These are phyloP conservation scores for Bombardia bombarda DNA, from an alignment of 495 filamentous ascomycete species.

Conservation along the genomic window DNA sequence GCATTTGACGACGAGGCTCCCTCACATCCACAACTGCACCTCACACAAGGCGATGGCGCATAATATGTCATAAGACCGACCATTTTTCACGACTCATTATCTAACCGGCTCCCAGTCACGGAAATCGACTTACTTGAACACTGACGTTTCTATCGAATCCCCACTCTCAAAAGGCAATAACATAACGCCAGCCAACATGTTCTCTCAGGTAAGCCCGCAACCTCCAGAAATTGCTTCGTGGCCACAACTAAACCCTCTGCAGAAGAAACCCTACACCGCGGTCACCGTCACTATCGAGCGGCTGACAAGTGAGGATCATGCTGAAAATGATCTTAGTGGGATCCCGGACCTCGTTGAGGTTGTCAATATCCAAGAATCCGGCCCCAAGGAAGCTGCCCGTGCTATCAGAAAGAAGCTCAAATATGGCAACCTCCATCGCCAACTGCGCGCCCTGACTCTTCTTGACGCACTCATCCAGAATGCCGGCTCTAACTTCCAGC, in stretches of 20 bases:
- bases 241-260: constrained; percentile 11
- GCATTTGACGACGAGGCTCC: too few species aligned
- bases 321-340: constrained; percentile 83
- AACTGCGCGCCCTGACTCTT: constrained; percentile 81
- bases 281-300: constrained; percentile 91
- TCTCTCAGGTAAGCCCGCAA: constrained; percentile 29
- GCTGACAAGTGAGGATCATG: constrained; percentile 81
- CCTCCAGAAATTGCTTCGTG: background rate
- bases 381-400: constrained; percentile 83
- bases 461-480: constrained; percentile 94
- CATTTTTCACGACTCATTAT: too few species aligned
- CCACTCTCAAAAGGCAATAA: too few species aligned
- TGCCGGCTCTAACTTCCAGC: constrained; percentile 81
- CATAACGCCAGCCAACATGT: constrained; percentile 20
- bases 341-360: constrained; percentile 92
- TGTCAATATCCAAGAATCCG: constrained; percentile 79
- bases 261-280: constrained; percentile 92
- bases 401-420: constrained; percentile 98
- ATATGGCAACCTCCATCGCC: constrained; percentile 88
- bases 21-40: too few species aligned
- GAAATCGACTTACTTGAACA: too few species aligned
- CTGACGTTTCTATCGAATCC: too few species aligned
- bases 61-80: too few species aligned
- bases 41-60: too few species aligned
- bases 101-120: too few species aligned